A percentile compares a stretch with the other conserved stretches of the same genome.
Conservation (phyloP, 257 asterid genomes). For the Primulina tabacum region DNA sequence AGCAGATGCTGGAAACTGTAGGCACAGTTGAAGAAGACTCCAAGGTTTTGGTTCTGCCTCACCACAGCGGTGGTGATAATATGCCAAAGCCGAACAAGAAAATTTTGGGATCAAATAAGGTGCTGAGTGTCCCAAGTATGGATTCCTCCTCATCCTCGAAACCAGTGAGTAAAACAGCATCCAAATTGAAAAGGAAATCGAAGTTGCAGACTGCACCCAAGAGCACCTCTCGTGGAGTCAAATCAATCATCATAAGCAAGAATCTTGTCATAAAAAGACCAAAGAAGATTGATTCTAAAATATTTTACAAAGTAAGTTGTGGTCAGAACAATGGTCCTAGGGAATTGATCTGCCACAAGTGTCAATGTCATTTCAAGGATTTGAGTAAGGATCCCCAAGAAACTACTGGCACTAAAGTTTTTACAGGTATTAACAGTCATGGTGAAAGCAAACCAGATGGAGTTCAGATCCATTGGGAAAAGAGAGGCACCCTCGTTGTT, state of each 20-base stretch:
- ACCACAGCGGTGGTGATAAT: constrained; percentile 22
- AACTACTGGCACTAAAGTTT: constrained; percentile 25
- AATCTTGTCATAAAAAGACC: constrained; percentile 49
- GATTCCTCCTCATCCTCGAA: constrained; percentile 36
- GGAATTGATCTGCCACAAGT: constrained; percentile 66
- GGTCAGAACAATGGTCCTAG: constrained; percentile 30
- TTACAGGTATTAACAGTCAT: constrained; percentile 24
- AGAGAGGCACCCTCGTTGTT: constrained; percentile 22
- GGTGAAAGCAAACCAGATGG: constrained; percentile 31
- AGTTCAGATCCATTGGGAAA: constrained; percentile 30
- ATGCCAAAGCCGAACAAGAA: constrained; percentile 28
- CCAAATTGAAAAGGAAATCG: constrained; percentile 54
- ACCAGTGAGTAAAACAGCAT: constrained; percentile 43
- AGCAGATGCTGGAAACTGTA: constrained; percentile 21
- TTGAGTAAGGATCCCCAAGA: constrained; percentile 28
- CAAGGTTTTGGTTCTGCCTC: constrained; percentile 26
- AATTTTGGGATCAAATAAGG: constrained; percentile 29
- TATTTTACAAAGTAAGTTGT: constrained; percentile 30
- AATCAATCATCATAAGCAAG: constrained; percentile 55
- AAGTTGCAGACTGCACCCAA: constrained; percentile 41
- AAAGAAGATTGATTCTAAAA: constrained; percentile 34
- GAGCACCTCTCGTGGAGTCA: constrained; percentile 44
- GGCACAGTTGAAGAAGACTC: constrained; percentile 31
- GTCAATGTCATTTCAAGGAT: constrained; percentile 71
- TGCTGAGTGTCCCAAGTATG: constrained; percentile 29